phyloP scores from a whole-genome alignment of 2,329 filamentous ascomycete species.

The Pseudocercospora macadamiae region DNA sequence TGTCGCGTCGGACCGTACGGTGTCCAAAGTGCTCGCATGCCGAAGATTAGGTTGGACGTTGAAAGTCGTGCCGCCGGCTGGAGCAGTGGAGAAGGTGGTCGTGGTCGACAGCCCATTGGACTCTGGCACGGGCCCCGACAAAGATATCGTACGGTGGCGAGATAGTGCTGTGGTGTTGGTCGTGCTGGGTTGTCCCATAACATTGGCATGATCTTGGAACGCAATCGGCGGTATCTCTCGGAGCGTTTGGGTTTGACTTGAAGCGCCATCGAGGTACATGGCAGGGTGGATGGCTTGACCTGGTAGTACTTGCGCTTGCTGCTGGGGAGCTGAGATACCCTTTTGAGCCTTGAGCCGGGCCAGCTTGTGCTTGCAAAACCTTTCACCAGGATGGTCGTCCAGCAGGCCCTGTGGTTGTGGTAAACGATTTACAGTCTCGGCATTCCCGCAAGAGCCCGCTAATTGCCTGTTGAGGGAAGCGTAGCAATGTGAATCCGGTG shows the following conservation, averaged over 20 bases:
- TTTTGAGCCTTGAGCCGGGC: slow-evolving; percentile 4
- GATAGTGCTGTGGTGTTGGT: not conserved
- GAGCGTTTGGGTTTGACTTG: not conserved
- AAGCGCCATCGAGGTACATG: slow-evolving; percentile 15
- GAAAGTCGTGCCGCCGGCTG: slow-evolving; percentile 12
- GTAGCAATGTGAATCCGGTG: not conserved
- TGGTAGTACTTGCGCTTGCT: not conserved
- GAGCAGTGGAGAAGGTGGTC: slow-evolving; percentile 10
- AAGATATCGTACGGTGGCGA: not conserved
- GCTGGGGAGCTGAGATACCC: not conserved
- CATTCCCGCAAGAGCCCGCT: not conserved
- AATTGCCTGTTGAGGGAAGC: slow-evolving; percentile 1
- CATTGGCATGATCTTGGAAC: slow-evolving; percentile 8
- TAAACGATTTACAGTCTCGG: not conserved
- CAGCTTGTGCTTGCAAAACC: slow-evolving; percentile 22
- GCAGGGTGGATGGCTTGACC: slow-evolving; percentile 4
- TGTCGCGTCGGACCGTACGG: not conserved
- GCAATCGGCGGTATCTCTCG: slow-evolving; percentile 8
- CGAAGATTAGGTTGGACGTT: slow-evolving; percentile 7
- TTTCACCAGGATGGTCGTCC: not conserved
- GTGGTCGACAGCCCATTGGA: slow-evolving; percentile 4
- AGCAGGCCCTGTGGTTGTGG: not conserved
- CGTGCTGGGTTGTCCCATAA: not conserved
- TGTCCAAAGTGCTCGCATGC: slow-evolving; percentile 4
- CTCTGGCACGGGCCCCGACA: not conserved